A percentile compares a stretch with the other conserved stretches of the same genome.
These are phyloP conservation scores for Candida sanyiensis DNA, from an alignment of 805 yeast species.

Conservation along the genomic window DNA sequence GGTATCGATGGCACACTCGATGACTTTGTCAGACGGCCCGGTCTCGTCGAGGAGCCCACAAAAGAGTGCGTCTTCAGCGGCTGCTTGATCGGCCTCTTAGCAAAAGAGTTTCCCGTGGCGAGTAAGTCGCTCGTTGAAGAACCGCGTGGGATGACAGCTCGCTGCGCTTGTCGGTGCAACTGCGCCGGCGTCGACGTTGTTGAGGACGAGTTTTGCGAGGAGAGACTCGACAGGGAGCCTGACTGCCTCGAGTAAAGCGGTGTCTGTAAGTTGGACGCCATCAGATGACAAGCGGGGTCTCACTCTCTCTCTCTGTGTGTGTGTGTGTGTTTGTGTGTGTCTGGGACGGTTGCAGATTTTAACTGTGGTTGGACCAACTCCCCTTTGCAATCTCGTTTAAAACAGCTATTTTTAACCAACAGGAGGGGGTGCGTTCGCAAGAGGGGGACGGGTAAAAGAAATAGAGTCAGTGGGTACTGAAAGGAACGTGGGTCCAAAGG, in stretches of 20 bases:
- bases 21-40: background rate
- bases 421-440: no score
- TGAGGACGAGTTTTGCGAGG: constrained; percentile 14
- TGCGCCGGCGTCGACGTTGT: constrained; percentile 18
- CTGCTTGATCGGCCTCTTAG: constrained; percentile 3
- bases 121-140: constrained; percentile 23
- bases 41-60: background rate
- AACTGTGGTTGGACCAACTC: no score
- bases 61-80: constrained; percentile 2
- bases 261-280: no score
- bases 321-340: no score
- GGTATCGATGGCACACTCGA: constrained; percentile 4
- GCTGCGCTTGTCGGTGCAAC: constrained; percentile 16
- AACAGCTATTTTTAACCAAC: no score
- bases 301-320: no score
- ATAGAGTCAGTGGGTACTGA: no score
- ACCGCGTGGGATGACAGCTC: constrained; percentile 18
- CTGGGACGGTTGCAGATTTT: no score
- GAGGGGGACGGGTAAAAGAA: no score
- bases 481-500: no score
- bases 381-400: no score
- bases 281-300: no score
- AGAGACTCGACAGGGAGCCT: constrained; percentile 20
- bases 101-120: constrained; percentile 14
- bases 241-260: constrained; percentile 10